Conservation (phyloP, 345 rosid genomes). For the Gossypium arboreum region DNA sequence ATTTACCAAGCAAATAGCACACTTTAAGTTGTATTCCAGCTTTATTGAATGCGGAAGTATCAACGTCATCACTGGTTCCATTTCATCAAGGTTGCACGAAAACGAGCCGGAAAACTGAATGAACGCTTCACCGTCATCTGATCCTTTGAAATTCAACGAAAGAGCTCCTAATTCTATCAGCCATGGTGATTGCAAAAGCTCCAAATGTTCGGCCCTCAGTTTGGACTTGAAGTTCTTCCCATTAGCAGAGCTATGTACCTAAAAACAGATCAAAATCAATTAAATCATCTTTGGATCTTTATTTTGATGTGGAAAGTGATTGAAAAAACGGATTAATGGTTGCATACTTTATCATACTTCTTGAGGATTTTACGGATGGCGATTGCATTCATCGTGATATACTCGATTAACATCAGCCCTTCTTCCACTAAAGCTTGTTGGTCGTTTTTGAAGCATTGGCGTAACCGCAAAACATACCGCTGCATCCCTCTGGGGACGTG, state of each 20-base stretch:
- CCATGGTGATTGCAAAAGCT: slow-evolving; percentile 95
- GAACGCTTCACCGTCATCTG: slow-evolving; percentile 40
- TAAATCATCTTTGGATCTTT: not conserved
- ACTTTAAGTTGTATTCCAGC: slow-evolving; percentile 73
- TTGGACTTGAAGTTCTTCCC: slow-evolving; percentile 79
- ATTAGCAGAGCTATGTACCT: slow-evolving; percentile 80
- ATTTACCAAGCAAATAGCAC: slow-evolving; percentile 79
- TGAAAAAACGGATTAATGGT: not conserved
- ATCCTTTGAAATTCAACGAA: slow-evolving; percentile 57
- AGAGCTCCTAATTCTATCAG: slow-evolving; percentile 90
- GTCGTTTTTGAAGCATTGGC: slow-evolving; percentile 60
- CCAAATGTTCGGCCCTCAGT: slow-evolving; percentile 77
- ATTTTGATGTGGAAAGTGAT: not conserved
- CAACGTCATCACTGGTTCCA: slow-evolving; percentile 53
- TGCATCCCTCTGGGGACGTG: slow-evolving; percentile 75
- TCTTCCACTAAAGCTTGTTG: slow-evolving; percentile 56
- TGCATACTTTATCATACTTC: slow-evolving; percentile 85
- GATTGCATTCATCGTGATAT: slow-evolving; percentile 75
- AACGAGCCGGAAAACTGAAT: slow-evolving; percentile 46
- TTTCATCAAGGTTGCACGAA: slow-evolving; percentile 49
- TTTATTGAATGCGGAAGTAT: slow-evolving; percentile 53
- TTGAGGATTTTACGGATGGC: slow-evolving; percentile 88
- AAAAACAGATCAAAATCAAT: slow-evolving; percentile 12
- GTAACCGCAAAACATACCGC: slow-evolving; percentile 43
- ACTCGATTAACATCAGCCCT: slow-evolving; percentile 73